These are phyloP conservation scores for Porcisia deanei DNA, from an alignment of 208 protist species.

Conservation along the genomic window DNA sequence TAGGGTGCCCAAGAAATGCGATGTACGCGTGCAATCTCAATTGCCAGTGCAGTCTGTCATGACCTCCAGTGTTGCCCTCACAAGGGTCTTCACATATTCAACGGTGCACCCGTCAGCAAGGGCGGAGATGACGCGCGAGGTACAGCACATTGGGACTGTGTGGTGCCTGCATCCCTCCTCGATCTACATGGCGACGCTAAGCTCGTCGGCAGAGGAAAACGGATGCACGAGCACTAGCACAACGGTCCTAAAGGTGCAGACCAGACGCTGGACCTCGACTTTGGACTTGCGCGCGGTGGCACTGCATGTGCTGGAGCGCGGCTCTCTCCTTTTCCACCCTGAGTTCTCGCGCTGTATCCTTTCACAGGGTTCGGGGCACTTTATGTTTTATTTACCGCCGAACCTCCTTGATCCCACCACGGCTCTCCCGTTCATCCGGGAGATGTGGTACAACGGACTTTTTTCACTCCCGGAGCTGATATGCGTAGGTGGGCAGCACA, in stretches of 20 bases:
- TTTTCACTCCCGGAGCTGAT: slow-evolving; percentile 48
- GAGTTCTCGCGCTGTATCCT: slow-evolving; percentile 53
- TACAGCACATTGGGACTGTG: slow-evolving; percentile 22
- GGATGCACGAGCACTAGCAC: background rate
- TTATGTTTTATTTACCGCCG: slow-evolving; percentile 36
- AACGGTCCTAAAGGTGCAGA: slow-evolving; percentile 2
- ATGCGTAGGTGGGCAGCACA: slow-evolving; percentile 2
- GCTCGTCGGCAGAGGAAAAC: background rate
- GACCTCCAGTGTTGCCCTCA: background rate
- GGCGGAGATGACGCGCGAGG: background rate
- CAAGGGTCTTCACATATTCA: background rate
- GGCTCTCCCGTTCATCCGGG: slow-evolving; percentile 18
- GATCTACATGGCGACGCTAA: slow-evolving; percentile 15
- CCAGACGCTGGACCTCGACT: background rate
- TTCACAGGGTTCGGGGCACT: slow-evolving; percentile 26
- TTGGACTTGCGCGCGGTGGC: slow-evolving; percentile 8
- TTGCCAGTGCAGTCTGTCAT: slow-evolving; percentile 4
- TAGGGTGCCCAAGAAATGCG: background rate
- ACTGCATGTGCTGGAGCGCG: slow-evolving; percentile 16
- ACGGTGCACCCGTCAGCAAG: background rate
- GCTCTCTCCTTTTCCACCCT: slow-evolving; percentile 29
- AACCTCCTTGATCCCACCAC: slow-evolving; percentile 16
- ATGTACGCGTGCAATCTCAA: slow-evolving; percentile 2
- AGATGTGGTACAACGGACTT: slow-evolving; percentile 63
- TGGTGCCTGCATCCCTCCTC: slow-evolving; percentile 35